Percentiles rank a stretch among this genome's conserved stretches.
Evolutionary conservation across 106 monocot genomes (phyloP).

Genomic region (Phalaenopsis equestris): DNA sequence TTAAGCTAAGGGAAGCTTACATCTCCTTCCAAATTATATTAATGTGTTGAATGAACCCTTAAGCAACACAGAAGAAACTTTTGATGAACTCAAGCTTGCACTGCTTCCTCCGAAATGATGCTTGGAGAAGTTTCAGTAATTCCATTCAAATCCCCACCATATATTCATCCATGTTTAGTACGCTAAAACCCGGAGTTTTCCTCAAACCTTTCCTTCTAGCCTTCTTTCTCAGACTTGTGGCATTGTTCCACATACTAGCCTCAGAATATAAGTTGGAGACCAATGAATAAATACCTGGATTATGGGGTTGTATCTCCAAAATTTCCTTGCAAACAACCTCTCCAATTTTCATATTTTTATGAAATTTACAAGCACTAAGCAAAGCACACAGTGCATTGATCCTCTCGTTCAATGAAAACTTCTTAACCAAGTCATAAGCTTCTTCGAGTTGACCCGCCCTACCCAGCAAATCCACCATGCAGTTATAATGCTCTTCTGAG

Average conservation of each 20-base stretch:
- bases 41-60: not conserved
- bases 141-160: not conserved
- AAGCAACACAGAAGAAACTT: not conserved
- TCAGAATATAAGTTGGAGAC: slow-evolving; percentile 38
- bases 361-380: slow-evolving; percentile 44
- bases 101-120: not conserved
- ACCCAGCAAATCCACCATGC: slow-evolving; percentile 57
- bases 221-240: slow-evolving; percentile 22
- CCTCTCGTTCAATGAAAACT: slow-evolving; percentile 21
- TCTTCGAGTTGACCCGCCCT: slow-evolving; percentile 47
- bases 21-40: not conserved
- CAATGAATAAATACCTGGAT: slow-evolving; percentile 30
- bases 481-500: slow-evolving; percentile 42
- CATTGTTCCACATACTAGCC: slow-evolving; percentile 36
- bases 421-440: slow-evolving; percentile 34
- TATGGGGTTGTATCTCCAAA: slow-evolving; percentile 29
- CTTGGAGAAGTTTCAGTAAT: not conserved
- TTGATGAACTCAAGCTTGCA: not conserved
- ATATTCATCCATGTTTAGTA: slow-evolving; percentile 13
- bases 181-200: slow-evolving; percentile 38
- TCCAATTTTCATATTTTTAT: slow-evolving; percentile 38
- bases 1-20: not conserved
- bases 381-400: slow-evolving; percentile 33
- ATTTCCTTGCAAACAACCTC: slow-evolving; percentile 32
- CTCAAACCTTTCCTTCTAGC: slow-evolving; percentile 23